Conservation (phyloP, 2,329 filamentous ascomycete genomes). For the Colletotrichum somersetense region DNA sequence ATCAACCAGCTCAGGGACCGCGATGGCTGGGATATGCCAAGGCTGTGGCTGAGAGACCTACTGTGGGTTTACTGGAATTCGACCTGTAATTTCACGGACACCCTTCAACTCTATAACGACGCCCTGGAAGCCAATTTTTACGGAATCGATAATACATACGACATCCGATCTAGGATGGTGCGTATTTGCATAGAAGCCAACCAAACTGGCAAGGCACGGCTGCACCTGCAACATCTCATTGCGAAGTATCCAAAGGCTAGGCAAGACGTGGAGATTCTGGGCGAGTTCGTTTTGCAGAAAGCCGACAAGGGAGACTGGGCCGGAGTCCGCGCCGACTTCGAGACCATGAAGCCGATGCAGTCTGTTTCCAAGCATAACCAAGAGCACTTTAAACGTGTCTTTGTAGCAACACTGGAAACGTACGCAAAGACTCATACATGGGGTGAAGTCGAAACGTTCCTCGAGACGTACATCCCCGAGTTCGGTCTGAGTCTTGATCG, state of each 20-base stretch:
- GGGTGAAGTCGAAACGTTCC: constrained; percentile 55
- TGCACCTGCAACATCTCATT: constrained; percentile 15
- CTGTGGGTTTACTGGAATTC: constrained; percentile 25
- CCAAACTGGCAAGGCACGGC: constrained; percentile 13
- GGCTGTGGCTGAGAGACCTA: constrained; percentile 13
- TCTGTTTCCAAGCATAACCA: constrained; percentile 26
- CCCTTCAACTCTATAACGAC: constrained; percentile 25
- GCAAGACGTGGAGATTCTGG: constrained; percentile 46
- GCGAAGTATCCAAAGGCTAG: constrained; percentile 10
- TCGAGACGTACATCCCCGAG: constrained; percentile 52
- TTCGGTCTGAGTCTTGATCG: constrained; percentile 52
- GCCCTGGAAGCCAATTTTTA: constrained; percentile 27
- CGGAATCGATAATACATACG: constrained; percentile 23
- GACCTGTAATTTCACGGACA: constrained; percentile 13
- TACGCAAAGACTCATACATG: constrained; percentile 55
- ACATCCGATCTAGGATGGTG: constrained; percentile 31
- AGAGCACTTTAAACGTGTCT: constrained; percentile 48
- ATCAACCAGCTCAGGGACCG: constrained; percentile 20
- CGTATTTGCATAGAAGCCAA: constrained; percentile 35
- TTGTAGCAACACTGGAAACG: constrained; percentile 55
- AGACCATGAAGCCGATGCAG: constrained; percentile 45
- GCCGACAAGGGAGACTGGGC: constrained; percentile 58
- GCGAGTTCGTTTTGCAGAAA: constrained; percentile 52
- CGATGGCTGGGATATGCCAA: constrained; percentile 24
- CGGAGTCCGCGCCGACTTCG: constrained; percentile 52